phyloP scores from a whole-genome alignment of 257 asterid species.

The Anisodus acutangulus region DNA sequence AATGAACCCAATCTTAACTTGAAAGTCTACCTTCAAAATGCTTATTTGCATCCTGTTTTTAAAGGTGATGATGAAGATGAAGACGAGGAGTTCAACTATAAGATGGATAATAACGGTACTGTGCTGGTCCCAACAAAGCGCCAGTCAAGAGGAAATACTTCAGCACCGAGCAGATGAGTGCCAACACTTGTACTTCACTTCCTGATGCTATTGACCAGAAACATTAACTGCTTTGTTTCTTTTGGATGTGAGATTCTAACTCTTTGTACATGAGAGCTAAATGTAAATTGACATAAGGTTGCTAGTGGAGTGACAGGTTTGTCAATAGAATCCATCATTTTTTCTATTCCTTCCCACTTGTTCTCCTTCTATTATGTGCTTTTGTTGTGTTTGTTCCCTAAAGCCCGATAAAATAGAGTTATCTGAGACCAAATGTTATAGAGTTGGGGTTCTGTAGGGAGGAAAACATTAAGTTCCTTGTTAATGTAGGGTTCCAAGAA shows the following conservation, averaged over 20 bases:
- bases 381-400: background rate
- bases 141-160: constrained; percentile 64
- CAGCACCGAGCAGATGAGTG: constrained; percentile 72
- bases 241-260: background rate
- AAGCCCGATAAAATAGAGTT: background rate
- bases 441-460: background rate
- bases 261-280: background rate
- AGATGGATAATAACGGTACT: constrained; percentile 37
- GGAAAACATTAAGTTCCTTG: background rate
- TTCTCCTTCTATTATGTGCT: background rate
- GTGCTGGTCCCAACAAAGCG: constrained; percentile 74
- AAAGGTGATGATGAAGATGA: constrained; percentile 53
- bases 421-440: background rate
- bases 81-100: constrained; percentile 31
- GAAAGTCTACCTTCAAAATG: constrained; percentile 66
- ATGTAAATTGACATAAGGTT: background rate
- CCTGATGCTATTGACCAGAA: background rate
- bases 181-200: constrained; percentile 48
- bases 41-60: constrained; percentile 81
- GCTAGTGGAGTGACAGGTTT: background rate
- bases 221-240: background rate
- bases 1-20: constrained; percentile 75
- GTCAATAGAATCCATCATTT: background rate
- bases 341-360: background rate
- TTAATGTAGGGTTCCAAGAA: background rate